These are phyloP conservation scores for Coemansia sp. DNA, from an alignment of 371 early-diverging fungal species.

Conservation along the genomic window DNA sequence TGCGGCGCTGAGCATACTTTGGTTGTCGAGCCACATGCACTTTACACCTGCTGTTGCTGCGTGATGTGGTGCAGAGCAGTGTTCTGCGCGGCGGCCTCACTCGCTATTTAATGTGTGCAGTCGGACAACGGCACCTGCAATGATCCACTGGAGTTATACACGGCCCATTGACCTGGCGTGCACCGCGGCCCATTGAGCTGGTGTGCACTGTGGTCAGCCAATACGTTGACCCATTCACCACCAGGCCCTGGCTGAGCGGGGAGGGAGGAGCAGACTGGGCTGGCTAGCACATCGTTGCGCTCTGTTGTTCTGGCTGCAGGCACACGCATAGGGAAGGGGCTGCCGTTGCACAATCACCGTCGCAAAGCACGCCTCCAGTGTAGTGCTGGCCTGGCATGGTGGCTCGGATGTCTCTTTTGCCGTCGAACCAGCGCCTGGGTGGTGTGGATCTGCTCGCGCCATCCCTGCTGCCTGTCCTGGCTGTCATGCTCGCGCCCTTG, in stretches of 20 bases:
- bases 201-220: background rate
- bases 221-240: background rate
- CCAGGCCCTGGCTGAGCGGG: background rate
- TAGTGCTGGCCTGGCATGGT: constrained; percentile 9
- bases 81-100: constrained; percentile 1
- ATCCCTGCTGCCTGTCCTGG: background rate
- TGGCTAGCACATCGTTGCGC: background rate
- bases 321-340: constrained; percentile 7
- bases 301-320: constrained; percentile 4
- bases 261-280: background rate
- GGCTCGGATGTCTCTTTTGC: background rate
- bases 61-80: background rate
- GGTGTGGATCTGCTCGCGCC: background rate
- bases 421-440: constrained; percentile 2
- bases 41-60: background rate
- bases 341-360: constrained; percentile 6
- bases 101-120: background rate
- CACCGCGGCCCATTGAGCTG: background rate
- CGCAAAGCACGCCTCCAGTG: constrained; percentile 2
- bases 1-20: background rate
- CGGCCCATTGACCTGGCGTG: constrained; percentile 1
- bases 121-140: background rate
- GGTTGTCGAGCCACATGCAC: background rate
- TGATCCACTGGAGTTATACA: background rate
- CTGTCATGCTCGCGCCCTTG: constrained; percentile 5